phyloP scores from a whole-genome alignment of 164 flowering plant species.

The Macadamia integrifolia region DNA sequence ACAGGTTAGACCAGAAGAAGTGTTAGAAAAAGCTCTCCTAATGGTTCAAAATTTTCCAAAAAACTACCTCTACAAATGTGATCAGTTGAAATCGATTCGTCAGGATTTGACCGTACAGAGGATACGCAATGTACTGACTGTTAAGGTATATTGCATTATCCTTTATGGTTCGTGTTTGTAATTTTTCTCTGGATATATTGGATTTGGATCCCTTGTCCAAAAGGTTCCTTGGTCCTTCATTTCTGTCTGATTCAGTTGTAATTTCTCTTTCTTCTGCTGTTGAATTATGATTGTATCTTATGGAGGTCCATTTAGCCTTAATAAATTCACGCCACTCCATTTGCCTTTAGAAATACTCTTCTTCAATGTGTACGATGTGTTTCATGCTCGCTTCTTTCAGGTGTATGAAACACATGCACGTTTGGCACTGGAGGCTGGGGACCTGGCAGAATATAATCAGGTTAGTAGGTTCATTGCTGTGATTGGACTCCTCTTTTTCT shows the following conservation, averaged over 20 bases:
- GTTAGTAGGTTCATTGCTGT: constrained; percentile 27
- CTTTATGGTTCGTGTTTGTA: not conserved
- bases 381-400: constrained; percentile 32
- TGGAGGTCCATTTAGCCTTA: not conserved
- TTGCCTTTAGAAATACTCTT: not conserved
- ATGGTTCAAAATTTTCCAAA: constrained; percentile 84
- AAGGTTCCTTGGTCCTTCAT: not conserved
- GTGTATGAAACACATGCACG: constrained; percentile 99
- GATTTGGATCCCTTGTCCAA: not conserved
- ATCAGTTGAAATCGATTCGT: constrained; percentile 95
- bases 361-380: not conserved
- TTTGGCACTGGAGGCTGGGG: constrained; percentile 84
- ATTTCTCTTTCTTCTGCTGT: not conserved
- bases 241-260: not conserved
- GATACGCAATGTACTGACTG: constrained; percentile 76
- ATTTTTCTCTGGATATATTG: not conserved
- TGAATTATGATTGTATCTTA: not conserved
- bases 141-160: constrained; percentile 41
- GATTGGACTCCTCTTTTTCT: not conserved
- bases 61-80: constrained; percentile 93
- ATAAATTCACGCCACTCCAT: not conserved
- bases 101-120: constrained; percentile 95
- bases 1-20: constrained; percentile 96
- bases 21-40: constrained; percentile 69
- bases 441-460: constrained; percentile 94